Conservation (phyloP, 2,329 filamentous ascomycete genomes). For the Hypocrella siamensis region DNA sequence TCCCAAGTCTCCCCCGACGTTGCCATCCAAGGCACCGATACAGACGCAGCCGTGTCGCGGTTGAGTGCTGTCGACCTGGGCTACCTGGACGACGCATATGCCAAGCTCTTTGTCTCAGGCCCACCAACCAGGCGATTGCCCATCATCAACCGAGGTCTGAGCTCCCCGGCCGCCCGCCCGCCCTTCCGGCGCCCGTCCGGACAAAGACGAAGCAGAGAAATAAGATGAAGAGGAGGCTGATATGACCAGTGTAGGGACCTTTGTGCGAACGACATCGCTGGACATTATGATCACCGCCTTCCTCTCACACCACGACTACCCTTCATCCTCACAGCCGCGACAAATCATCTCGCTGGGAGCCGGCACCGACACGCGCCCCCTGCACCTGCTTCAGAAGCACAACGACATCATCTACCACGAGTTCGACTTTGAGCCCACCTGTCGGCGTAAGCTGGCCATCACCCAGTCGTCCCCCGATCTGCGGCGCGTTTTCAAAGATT, state of each 20-base stretch:
- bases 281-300: conserved; percentile 65
- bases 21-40: conserved; percentile 77
- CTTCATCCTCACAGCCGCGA: conserved; percentile 22
- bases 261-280: conserved; percentile 71
- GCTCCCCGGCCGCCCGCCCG: conserved; percentile 5
- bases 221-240: conserved; percentile 1
- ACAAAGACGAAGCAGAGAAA: neutral
- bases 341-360: conserved; percentile 90
- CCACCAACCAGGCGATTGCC: conserved; percentile 53
- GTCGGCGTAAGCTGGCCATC: conserved; percentile 45
- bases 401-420: conserved; percentile 65
- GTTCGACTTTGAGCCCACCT: conserved; percentile 70
- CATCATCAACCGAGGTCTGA: conserved; percentile 86
- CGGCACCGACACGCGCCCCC: conserved; percentile 81
- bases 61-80: conserved; percentile 76
- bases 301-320: conserved; percentile 28
- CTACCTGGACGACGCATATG: conserved; percentile 74
- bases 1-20: conserved; percentile 42
- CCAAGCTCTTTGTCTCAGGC: conserved; percentile 49
- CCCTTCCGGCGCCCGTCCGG: no score
- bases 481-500: conserved; percentile 20
- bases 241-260: conserved; percentile 51
- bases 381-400: conserved; percentile 48
- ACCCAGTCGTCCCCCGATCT: conserved; percentile 30
- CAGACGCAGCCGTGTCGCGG: conserved; percentile 77